phyloP scores from a whole-genome alignment of 2,329 filamentous ascomycete genomes.

The Lachnellula suecica region DNA sequence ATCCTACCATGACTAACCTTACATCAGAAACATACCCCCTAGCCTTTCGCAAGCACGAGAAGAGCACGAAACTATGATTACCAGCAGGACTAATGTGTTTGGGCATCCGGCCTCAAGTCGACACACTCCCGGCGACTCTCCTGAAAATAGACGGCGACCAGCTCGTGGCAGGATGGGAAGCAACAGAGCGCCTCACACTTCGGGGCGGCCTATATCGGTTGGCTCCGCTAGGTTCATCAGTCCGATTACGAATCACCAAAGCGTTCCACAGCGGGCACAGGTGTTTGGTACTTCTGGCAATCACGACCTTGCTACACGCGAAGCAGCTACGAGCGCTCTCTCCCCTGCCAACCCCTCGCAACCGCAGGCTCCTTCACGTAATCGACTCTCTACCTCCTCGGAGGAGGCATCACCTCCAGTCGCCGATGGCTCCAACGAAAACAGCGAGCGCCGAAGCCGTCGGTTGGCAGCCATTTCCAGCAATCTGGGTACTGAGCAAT shows the following conservation, averaged over 20 bases:
- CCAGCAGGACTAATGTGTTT: conserved; percentile 13
- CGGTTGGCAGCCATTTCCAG: neutral
- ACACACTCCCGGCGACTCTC: conserved; percentile 16
- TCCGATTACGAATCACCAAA: conserved; percentile 6
- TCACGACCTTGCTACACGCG: conserved; percentile 4
- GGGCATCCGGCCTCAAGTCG: conserved; percentile 11
- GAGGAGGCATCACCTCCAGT: conserved; percentile 13
- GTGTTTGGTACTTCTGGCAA: neutral
- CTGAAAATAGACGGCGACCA: conserved; percentile 24
- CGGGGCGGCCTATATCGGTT: conserved; percentile 23
- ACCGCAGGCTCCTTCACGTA: conserved; percentile 1
- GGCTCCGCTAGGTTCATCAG: conserved; percentile 21
- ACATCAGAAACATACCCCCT: neutral
- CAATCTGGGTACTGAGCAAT: neutral
- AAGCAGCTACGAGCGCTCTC: neutral
- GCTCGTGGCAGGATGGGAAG: conserved; percentile 21
- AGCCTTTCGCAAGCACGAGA: conserved; percentile 5
- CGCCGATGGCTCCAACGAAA: conserved; percentile 11
- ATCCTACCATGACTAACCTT: neutral
- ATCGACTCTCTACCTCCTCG: neutral
- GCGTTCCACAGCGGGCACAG: conserved; percentile 5
- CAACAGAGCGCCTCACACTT: conserved; percentile 15
- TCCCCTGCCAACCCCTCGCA: neutral
- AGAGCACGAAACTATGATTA: conserved; percentile 11
- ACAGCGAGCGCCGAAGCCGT: neutral